phyloP scores from a whole-genome alignment of 1,284 basidiomycete genomes.

The Rhodotorula mucilaginosa region DNA sequence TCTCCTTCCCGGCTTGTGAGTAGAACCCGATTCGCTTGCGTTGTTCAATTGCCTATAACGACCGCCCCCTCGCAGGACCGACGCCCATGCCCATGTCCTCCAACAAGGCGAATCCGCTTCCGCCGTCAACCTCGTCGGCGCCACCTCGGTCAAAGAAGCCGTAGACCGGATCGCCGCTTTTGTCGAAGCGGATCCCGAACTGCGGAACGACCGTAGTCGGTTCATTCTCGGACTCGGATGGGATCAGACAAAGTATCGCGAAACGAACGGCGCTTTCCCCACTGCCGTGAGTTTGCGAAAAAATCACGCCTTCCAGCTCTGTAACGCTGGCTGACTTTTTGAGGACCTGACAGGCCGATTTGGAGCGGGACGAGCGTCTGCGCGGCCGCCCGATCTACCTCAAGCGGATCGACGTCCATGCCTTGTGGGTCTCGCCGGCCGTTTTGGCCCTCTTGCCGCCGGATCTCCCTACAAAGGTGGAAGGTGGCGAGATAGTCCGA shows the following conservation, averaged over 20 bases:
- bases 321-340: neutral
- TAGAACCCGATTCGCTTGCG: no score
- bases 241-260: slow-evolving; percentile 73
- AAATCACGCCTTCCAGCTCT: neutral
- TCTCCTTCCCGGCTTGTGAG: slow-evolving; percentile 27
- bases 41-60: no score
- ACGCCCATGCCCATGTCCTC: slow-evolving; percentile 75
- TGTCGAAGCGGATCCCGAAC: slow-evolving; percentile 59
- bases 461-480: slow-evolving; percentile 51
- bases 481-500: slow-evolving; percentile 72
- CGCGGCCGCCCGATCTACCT: slow-evolving; percentile 66
- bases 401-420: slow-evolving; percentile 74
- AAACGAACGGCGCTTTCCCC: slow-evolving; percentile 61
- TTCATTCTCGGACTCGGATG: slow-evolving; percentile 89
- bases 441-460: slow-evolving; percentile 62
- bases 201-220: slow-evolving; percentile 53
- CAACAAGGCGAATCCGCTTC: slow-evolving; percentile 66
- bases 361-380: slow-evolving; percentile 64
- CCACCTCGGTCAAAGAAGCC: slow-evolving; percentile 64
- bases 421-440: slow-evolving; percentile 71
- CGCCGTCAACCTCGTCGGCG: slow-evolving; percentile 59
- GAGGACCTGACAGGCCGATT: slow-evolving; percentile 56
- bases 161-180: slow-evolving; percentile 63
- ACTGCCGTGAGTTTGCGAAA: slow-evolving; percentile 60
- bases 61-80: slow-evolving; percentile 45